Percentiles rank a stretch among this genome's conserved stretches.
phyloP scores from a whole-genome alignment of 768 basidiomycete species.

The Rhodosporidiobolus sp. region DNA sequence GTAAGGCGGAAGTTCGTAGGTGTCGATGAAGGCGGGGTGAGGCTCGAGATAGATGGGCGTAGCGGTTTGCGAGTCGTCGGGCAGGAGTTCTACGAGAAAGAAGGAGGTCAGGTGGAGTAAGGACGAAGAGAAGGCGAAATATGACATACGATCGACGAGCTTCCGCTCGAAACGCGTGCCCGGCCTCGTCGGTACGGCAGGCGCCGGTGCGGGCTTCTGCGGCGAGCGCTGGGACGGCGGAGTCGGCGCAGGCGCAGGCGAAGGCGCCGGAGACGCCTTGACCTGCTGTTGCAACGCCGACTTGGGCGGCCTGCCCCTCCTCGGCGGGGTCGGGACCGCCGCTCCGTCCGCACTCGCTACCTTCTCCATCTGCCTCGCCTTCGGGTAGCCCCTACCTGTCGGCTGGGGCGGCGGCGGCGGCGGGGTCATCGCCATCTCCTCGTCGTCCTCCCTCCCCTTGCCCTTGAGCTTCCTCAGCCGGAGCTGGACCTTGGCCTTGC shows the following conservation, averaged over 20 bases:
- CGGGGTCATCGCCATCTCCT: background rate
- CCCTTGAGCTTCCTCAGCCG: background rate
- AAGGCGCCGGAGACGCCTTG: background rate
- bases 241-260: background rate
- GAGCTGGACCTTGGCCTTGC: conserved; percentile 13
- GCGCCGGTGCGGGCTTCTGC: background rate
- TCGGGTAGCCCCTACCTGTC: background rate
- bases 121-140: background rate
- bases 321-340: background rate
- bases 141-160: conserved; percentile 6
- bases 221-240: background rate
- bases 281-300: conserved; percentile 16
- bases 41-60: conserved; percentile 4
- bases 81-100: conserved; percentile 14
- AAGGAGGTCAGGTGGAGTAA: background rate
- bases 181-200: background rate
- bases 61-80: conserved; percentile 12
- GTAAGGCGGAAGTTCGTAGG: conserved; percentile 13
- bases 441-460: conserved; percentile 2
- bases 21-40: conserved; percentile 26
- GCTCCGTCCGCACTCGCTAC: background rate
- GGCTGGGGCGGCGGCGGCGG: background rate
- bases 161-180: background rate
- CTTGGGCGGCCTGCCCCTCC: conserved; percentile 4
- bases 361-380: conserved; percentile 17